Conservation (phyloP, 495 filamentous ascomycete genomes). For the Neurospora africana region DNA sequence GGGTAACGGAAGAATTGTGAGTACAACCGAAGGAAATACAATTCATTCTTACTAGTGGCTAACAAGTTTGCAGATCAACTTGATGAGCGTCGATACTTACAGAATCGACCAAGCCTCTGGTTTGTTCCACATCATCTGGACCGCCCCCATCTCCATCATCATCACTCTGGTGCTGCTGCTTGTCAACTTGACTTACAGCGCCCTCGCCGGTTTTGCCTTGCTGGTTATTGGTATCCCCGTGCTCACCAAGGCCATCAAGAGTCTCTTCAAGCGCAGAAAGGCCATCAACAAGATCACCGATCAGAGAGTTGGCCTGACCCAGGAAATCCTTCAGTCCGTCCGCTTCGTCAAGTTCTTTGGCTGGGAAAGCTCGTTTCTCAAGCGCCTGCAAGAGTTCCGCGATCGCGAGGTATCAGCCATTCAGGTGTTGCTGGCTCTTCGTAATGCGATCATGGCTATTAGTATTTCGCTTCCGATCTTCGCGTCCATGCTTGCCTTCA, state of each 20-base stretch:
- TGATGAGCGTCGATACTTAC: constrained; percentile 92
- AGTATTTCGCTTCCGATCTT: constrained; percentile 71
- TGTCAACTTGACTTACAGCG: constrained; percentile 80
- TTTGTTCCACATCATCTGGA: constrained; percentile 87
- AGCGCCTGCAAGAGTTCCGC: constrained; percentile 62
- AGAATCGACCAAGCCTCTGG: constrained; percentile 76
- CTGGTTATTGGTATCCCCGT: constrained; percentile 67
- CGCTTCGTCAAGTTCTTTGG: constrained; percentile 95
- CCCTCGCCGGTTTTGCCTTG: constrained; percentile 76
- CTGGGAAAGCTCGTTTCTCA: constrained; percentile 81
- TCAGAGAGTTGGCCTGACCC: constrained; percentile 78
- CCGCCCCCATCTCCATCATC: constrained; percentile 63
- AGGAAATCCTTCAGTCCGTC: constrained; percentile 84
- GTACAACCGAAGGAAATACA: background rate
- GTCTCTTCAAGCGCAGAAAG: constrained; percentile 57
- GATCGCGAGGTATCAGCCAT: constrained; percentile 65
- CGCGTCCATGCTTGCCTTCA: constrained; percentile 89
- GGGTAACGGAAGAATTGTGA: constrained; percentile 73
- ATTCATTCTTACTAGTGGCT: background rate
- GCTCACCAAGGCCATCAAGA: constrained; percentile 61
- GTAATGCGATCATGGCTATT: constrained; percentile 75
- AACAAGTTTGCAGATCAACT: constrained; percentile 39
- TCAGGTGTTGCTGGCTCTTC: constrained; percentile 66
- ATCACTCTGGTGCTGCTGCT: constrained; percentile 69
- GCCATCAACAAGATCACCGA: constrained; percentile 89